Base-by-base conservation (phyloP, 148 eudicot species). In the Cornus kousa region DNA sequence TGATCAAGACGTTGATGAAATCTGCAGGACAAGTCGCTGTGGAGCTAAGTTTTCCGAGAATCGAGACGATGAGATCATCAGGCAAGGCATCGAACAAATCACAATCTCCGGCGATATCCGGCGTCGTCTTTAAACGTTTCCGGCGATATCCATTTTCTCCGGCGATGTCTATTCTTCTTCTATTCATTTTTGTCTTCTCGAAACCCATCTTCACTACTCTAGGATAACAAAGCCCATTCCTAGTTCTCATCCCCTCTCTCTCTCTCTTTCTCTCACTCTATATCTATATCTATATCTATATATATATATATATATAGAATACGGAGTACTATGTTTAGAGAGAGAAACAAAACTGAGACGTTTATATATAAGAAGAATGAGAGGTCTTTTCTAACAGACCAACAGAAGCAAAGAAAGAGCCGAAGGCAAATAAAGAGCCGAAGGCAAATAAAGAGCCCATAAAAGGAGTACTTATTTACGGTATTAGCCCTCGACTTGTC, bases 1-100 rank as follows among this genome's bases (percentile, higher is more conserved):
- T 91, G 28, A 83, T 71, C 76, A 89, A 77, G 66, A 86, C 80
- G 82, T 48, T 78, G 84, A 81, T 50, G 80, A 89, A 86, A 86
- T 89, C 90, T 0, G 90, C 85, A 2, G 94, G 89, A 59, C 84
- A 80, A 22, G 60, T 3, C 32, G 89, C 89, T n/a, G 90, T 46
- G 71, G 94, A 77, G 77, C 87, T 80, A 66, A 91, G 86, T 68
- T 83, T 91, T 43, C 80, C 70, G 74, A 91, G 88, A 59, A 91
- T 83, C 65, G 28, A 81, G n/a, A 82, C 70, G 19, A 89, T 86
- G 39, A 91, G 79, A 85, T 91, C 94, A 72, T 91, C 92, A 1
- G 94, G 94, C 70, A 91, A 75, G 9, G 70, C 59, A 14, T 86
- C 89, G 60, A 91, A 85, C 23, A 86, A 80, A 74, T 89, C 88